Evolutionary conservation across 805 yeast genomes (phyloP).

Genomic region (Deakozyma indianensis): DNA sequence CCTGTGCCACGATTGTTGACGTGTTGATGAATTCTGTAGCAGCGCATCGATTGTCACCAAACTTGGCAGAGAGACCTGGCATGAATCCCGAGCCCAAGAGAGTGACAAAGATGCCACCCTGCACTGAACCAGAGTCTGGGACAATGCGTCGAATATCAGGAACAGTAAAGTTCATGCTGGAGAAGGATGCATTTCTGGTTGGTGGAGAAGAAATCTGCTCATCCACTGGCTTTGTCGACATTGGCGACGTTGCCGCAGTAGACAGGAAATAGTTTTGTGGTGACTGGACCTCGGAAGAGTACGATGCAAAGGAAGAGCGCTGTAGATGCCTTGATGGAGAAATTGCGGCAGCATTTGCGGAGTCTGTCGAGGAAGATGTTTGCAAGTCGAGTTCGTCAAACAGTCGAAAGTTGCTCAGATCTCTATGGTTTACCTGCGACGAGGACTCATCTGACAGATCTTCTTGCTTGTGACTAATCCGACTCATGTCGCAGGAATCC

Average conservation of each 20-base stretch:
- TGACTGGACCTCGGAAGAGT: background rate
- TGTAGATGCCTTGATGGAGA: background rate
- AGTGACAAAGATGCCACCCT: constrained; percentile 95
- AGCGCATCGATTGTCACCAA: constrained; percentile 40
- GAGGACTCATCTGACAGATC: background rate
- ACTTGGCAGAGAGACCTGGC: constrained; percentile 72
- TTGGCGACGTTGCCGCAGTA: background rate
- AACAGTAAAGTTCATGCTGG: background rate
- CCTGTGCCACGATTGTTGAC: constrained; percentile 79
- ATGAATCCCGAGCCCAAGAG: constrained; percentile 76
- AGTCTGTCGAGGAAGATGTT: background rate
- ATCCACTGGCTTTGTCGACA: background rate
- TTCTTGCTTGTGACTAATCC: background rate
- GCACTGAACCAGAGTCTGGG: constrained; percentile 88
- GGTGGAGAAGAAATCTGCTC: constrained; percentile 1
- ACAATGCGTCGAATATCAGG: constrained; percentile 56
- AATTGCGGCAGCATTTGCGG: background rate
- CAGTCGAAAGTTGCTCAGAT: background rate
- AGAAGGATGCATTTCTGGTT: background rate
- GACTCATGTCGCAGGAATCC: background rate
- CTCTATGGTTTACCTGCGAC: background rate
- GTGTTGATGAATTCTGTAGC: constrained; percentile 96
- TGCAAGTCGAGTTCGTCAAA: background rate
- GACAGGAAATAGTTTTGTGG: background rate
- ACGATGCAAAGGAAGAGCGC: background rate